Evolutionary conservation across 169 alveolate species (phyloP), one percentile per base, ranked within the genome.

Genomic region (Plasmodium gonderi): DNA sequence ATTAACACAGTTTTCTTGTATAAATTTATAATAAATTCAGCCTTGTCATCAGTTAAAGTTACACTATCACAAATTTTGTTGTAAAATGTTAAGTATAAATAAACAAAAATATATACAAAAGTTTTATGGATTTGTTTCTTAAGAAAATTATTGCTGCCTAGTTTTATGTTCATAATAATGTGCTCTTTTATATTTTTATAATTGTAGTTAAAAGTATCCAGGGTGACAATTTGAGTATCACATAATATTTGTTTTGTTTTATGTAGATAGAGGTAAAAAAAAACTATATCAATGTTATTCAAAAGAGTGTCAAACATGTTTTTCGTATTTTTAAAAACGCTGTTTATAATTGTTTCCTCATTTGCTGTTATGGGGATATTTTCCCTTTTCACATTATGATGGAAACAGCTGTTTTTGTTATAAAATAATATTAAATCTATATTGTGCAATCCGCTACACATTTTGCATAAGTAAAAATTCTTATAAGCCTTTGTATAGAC

Each of bases 351-450:
- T 8, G 69, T 42, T 74, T 79, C 64, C 65, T 90, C 82, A 49
- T 65, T 26, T 78, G 20, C 31, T n/a, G 20, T 79, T 36, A 75
- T 17, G 9, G 67, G 17, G 26, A 14, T 20, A 6, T 69, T 68
- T 51, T 33, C 83, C 51, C 42, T 42, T 7, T 47, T 75, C 17
- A 85, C 23, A 29, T 90, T 60, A 40, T 78, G 12, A 90, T 90
- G 90, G 72, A 90, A 90, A 38, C 7, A 2, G 40, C 90, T 90
- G 7, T 78, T 78, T 42, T 90, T 79, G 49, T 90, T 90, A 54
- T 90, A 78, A 31, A 90, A 77, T 33, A 90, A 49, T 17, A 90
- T 90, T 49, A 90, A 65, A 90, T 90, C 94, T 4, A 90, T 90
- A 45, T 90, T 90, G 67, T 90, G 94, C 40, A 90, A 42, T 3